Percentiles rank a stretch among this genome's conserved stretches.
These are phyloP conservation scores for Domatiomyces globalis DNA, from an alignment of 2,329 filamentous ascomycete species.

Conservation along the genomic window DNA sequence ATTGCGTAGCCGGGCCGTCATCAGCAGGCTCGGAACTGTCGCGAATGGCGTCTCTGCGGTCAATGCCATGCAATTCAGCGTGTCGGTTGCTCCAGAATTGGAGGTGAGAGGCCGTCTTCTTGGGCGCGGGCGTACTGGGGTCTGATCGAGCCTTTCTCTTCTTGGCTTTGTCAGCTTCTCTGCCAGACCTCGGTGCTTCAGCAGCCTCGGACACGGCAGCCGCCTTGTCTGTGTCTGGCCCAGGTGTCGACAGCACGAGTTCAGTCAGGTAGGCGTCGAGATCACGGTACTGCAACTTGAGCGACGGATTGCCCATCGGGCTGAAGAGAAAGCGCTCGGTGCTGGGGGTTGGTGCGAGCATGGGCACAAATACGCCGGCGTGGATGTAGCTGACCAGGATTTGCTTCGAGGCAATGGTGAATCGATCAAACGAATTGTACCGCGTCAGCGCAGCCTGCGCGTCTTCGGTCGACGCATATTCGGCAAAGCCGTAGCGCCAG, in stretches of 20 bases:
- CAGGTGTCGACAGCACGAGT: constrained; percentile 39
- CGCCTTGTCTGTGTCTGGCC: constrained; percentile 29
- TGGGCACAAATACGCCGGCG: constrained; percentile 69
- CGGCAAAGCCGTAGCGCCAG: constrained; percentile 70
- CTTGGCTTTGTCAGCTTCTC: constrained; percentile 32
- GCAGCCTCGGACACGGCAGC: constrained; percentile 19
- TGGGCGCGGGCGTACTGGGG: constrained; percentile 25
- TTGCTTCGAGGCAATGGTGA: constrained; percentile 61
- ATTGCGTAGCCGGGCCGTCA: constrained; percentile 33
- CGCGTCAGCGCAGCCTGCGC: constrained; percentile 60
- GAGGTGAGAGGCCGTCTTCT: constrained; percentile 48
- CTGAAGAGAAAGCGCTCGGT: constrained; percentile 54
- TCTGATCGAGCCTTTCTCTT: constrained; percentile 31
- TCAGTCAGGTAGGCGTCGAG: constrained; percentile 57
- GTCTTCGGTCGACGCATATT: constrained; percentile 64
- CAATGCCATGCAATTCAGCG: constrained; percentile 48
- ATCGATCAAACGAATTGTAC: constrained; percentile 56
- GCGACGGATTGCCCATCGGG: constrained; percentile 51
- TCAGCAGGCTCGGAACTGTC: constrained; percentile 23
- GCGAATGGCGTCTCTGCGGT: constrained; percentile 19
- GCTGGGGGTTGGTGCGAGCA: constrained; percentile 45
- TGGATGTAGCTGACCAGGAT: constrained; percentile 64
- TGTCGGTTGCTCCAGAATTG: constrained; percentile 60
- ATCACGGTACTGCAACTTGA: constrained; percentile 65
- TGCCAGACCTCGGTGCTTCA: constrained; percentile 15